Evolutionary conservation across 2,329 filamentous ascomycete species (phyloP).

Genomic region (Venturia oleaginea): DNA sequence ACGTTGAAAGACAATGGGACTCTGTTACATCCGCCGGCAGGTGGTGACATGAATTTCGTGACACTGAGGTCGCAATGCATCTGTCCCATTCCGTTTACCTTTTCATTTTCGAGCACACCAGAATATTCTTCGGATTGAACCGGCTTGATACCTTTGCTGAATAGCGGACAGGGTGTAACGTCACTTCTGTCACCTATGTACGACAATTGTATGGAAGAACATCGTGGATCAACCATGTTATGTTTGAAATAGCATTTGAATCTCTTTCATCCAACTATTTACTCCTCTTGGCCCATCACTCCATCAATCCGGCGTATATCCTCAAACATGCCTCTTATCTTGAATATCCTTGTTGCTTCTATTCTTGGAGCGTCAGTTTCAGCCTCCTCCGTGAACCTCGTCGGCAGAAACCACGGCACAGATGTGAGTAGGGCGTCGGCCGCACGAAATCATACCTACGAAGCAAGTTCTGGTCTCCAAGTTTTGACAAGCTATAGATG

Average conservation of each 20-base stretch:
- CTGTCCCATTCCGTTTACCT: background rate
- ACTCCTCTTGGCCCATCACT: background rate
- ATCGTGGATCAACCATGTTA: background rate
- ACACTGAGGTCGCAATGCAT: background rate
- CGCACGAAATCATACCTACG: background rate
- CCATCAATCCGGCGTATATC: background rate
- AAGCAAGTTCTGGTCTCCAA: background rate
- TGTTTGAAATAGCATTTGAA: too few species aligned
- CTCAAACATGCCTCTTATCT: background rate
- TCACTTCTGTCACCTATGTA: background rate
- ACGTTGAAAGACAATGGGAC: background rate
- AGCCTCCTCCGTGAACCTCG: background rate
- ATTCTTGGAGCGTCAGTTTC: background rate
- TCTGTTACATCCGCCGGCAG: background rate
- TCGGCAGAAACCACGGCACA: background rate
- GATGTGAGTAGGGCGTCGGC: background rate
- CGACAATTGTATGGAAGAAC: background rate
- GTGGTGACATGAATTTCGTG: background rate
- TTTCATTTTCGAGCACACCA: background rate
- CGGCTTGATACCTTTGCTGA: background rate
- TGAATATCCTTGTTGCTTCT: background rate
- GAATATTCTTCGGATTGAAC: too few species aligned
- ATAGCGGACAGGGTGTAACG: background rate
- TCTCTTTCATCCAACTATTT: background rate
- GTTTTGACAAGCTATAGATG: background rate